phyloP scores from a whole-genome alignment of 805 yeast genomes.

The Nematodospora valgi region DNA sequence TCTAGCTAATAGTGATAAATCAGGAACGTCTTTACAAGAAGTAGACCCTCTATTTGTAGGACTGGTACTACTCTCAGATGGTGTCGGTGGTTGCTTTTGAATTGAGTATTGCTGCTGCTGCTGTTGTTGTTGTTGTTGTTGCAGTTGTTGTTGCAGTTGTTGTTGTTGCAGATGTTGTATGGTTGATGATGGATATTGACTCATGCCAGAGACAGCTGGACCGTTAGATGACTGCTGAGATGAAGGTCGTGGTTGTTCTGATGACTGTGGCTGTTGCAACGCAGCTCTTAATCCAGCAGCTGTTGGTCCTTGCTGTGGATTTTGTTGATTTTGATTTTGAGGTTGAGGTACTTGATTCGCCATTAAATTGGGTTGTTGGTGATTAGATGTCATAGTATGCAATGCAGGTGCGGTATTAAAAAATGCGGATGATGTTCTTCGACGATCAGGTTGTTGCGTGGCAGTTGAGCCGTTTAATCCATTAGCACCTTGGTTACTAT shows the following conservation, averaged over 20 bases:
- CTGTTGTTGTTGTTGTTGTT: conserved; percentile 7
- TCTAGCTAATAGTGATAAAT: conserved; percentile 67
- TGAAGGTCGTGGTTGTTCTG: neutral
- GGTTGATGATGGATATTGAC: conserved; percentile 2
- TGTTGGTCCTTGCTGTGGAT: conserved; percentile 9
- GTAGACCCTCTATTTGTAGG: conserved; percentile 10
- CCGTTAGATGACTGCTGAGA: neutral
- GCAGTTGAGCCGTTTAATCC: too few species aligned
- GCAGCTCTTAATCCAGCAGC: conserved; percentile 9
- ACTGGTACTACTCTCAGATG: conserved; percentile 9
- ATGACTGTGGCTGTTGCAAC: conserved; percentile 9
- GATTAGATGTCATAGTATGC: conserved; percentile 6
- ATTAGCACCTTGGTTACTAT: conserved; percentile 7
- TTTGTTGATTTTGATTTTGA: conserved; percentile 11
- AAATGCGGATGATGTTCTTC: conserved; percentile 52
- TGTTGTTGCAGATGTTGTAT: conserved; percentile 5
- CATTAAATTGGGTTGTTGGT: neutral
- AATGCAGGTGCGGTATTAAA: conserved; percentile 31
- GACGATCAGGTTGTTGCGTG: conserved; percentile 31
- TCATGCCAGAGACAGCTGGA: too few species aligned
- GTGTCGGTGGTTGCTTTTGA: neutral
- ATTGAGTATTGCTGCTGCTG: conserved; percentile 7
- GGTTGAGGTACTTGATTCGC: conserved; percentile 17
- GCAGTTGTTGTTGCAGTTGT: conserved; percentile 8
- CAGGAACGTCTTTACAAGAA: conserved; percentile 45